Conservation (phyloP, 202 grass and related monocot genomes). For the Saccharum hybrid region DNA sequence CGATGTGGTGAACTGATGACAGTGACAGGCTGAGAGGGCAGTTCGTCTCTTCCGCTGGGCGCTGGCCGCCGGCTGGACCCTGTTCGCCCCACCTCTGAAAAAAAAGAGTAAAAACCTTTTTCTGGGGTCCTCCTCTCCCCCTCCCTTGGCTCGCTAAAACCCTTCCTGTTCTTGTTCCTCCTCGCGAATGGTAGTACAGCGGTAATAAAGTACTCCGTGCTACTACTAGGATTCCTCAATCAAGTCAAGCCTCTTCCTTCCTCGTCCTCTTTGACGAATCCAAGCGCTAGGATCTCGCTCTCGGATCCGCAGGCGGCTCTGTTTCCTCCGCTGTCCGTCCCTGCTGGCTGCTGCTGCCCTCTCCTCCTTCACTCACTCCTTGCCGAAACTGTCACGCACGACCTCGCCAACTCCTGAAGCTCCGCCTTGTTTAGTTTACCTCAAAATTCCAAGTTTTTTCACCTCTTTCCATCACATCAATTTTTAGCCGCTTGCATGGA, state of each 20-base stretch:
- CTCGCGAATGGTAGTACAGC: not conserved
- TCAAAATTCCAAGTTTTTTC: too few species aligned
- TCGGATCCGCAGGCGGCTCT: not conserved
- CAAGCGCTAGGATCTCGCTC: conserved; percentile 11
- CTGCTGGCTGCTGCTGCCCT: not conserved
- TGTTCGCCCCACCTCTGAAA: not conserved
- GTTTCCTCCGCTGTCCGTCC: conserved; percentile 16
- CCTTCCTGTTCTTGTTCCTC: not conserved
- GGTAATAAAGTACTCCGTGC: too few species aligned
- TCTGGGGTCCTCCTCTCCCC: not conserved
- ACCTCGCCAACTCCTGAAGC: not conserved
- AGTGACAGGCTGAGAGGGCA: conserved; percentile 40
- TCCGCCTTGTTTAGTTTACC: too few species aligned
- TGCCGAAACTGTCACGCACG: not conserved
- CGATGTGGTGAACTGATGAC: too few species aligned
- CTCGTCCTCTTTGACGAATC: not conserved
- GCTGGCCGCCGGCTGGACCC: not conserved
- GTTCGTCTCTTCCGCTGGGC: conserved; percentile 36
- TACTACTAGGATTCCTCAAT: not conserved
- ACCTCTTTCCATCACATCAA: too few species aligned
- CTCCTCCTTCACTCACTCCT: not conserved
- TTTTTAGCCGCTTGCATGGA: too few species aligned
- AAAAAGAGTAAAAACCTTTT: not conserved
- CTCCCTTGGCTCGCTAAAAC: not conserved
- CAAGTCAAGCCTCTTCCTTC: not conserved